Percentiles rank a stretch among this genome's conserved stretches.
Evolutionary conservation across 2,329 filamentous ascomycete species (phyloP).

Genomic region (Emmonsiellopsis sp.): DNA sequence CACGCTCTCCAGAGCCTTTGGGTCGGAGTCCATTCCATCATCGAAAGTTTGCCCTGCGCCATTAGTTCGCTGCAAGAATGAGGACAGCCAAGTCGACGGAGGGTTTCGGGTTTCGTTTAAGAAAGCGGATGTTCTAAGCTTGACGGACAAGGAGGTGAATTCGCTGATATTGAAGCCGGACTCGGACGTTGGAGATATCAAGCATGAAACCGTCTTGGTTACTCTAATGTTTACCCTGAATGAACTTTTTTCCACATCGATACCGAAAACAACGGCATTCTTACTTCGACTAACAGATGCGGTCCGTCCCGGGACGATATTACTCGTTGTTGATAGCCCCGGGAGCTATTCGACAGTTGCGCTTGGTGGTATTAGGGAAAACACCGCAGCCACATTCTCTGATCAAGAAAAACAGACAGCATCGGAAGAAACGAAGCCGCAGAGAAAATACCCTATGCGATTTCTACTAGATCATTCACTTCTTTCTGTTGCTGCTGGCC

Average conservation of each 20-base stretch:
- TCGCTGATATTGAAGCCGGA: constrained; percentile 17
- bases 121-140: constrained; percentile 42
- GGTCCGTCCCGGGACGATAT: constrained; percentile 50
- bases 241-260: constrained; percentile 75
- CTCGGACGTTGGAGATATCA: neutral
- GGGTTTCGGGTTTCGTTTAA: constrained; percentile 32
- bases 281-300: constrained; percentile 57
- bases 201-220: constrained; percentile 44
- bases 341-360: constrained; percentile 83
- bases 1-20: constrained; percentile 50
- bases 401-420: neutral
- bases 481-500: constrained; percentile 37
- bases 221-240: constrained; percentile 93
- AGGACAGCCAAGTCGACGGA: neutral
- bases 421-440: constrained; percentile 5
- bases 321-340: constrained; percentile 85
- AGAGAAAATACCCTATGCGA: constrained; percentile 75
- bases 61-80: constrained; percentile 11
- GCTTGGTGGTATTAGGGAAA: constrained; percentile 43
- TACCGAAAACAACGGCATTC: constrained; percentile 66
- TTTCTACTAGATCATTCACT: constrained; percentile 83
- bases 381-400: neutral
- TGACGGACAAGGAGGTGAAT: constrained; percentile 29
- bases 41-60: constrained; percentile 21
- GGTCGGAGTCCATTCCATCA: constrained; percentile 20